phyloP scores from a whole-genome alignment of 1,284 basidiomycete species.

The Tylopilus sp. region DNA sequence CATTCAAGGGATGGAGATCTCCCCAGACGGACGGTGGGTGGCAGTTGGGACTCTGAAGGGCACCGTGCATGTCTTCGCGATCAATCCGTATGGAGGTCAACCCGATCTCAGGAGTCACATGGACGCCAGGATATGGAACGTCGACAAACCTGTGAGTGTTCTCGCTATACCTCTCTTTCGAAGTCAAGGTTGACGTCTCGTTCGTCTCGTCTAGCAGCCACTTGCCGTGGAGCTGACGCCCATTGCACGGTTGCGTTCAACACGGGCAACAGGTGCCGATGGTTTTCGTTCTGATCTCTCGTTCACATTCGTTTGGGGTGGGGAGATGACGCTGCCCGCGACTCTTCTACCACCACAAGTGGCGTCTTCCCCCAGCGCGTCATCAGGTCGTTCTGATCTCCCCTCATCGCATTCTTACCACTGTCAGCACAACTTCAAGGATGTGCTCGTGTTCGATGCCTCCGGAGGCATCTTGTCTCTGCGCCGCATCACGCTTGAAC shows the following conservation, averaged over 20 bases:
- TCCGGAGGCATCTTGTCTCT: conserved; percentile 54
- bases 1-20: conserved; percentile 57
- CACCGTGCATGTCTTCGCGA: conserved; percentile 70
- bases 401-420: conserved; percentile 35
- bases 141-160: conserved; percentile 44
- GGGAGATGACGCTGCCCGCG: conserved; percentile 34
- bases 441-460: conserved; percentile 64
- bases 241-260: conserved; percentile 51
- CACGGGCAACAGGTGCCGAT: conserved; percentile 34
- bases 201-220: conserved; percentile 39
- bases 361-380: conserved; percentile 33
- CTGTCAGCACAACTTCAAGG: conserved; percentile 50
- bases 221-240: conserved; percentile 55
- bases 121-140: conserved; percentile 54
- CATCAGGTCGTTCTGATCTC: conserved; percentile 35
- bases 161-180: background rate
- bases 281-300: conserved; percentile 42
- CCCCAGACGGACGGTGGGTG: conserved; percentile 66
- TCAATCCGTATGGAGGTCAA: conserved; percentile 72
- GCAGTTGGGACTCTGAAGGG: conserved; percentile 63
- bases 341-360: conserved; percentile 39
- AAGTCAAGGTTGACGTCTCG: conserved; percentile 3
- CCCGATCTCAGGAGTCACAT: conserved; percentile 65
- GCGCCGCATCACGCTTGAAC: conserved; percentile 49
- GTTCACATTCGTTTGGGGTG: conserved; percentile 51